A percentile compares a stretch with the other conserved stretches of the same genome.
These are phyloP conservation scores for Paramyrothecium roridum DNA, from an alignment of 2,329 filamentous ascomycete species.

Conservation along the genomic window DNA sequence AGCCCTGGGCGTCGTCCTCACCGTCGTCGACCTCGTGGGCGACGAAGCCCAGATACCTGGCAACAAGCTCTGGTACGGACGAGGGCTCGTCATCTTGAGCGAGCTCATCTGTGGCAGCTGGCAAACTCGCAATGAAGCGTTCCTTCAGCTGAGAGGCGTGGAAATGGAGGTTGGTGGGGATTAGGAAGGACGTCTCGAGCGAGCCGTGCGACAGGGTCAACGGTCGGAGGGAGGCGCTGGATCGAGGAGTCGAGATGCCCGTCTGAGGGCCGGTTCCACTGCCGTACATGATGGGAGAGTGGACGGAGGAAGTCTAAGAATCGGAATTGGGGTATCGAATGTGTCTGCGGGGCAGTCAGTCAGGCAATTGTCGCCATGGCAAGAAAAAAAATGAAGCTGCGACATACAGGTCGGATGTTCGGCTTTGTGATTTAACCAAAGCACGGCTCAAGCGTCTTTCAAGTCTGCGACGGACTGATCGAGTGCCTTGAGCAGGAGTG, in stretches of 20 bases:
- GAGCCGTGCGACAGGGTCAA: slow-evolving; percentile 89
- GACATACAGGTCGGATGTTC: not conserved
- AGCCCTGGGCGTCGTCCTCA: slow-evolving; percentile 84
- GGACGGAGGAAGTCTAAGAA: not conserved
- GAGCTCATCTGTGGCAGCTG: slow-evolving; percentile 90
- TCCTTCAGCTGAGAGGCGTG: slow-evolving; percentile 94
- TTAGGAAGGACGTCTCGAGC: slow-evolving; percentile 93
- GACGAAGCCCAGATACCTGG: slow-evolving; percentile 87
- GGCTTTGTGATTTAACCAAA: not conserved
- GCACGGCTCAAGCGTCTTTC: not conserved
- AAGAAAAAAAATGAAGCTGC: not conserved
- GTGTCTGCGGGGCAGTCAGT: slow-evolving; percentile 22
- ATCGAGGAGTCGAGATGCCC: slow-evolving; percentile 94
- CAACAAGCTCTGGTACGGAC: slow-evolving; percentile 87
- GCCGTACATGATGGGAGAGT: slow-evolving; percentile 72
- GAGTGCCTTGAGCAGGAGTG: not conserved
- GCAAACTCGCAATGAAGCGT: slow-evolving; percentile 79
- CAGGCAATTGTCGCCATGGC: not conserved
- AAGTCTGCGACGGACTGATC: not conserved
- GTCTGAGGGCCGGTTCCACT: slow-evolving; percentile 82
- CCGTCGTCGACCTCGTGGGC: slow-evolving; percentile 87
- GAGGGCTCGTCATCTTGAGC: slow-evolving; percentile 99
- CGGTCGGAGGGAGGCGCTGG: slow-evolving; percentile 86
- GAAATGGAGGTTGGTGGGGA: slow-evolving; percentile 94
- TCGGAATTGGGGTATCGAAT: slow-evolving; percentile 36